A percentile compares a stretch with the other conserved stretches of the same genome.
Evolutionary conservation across 1,284 basidiomycete genomes (phyloP).

Genomic region (Cystobasidium pallidum): DNA sequence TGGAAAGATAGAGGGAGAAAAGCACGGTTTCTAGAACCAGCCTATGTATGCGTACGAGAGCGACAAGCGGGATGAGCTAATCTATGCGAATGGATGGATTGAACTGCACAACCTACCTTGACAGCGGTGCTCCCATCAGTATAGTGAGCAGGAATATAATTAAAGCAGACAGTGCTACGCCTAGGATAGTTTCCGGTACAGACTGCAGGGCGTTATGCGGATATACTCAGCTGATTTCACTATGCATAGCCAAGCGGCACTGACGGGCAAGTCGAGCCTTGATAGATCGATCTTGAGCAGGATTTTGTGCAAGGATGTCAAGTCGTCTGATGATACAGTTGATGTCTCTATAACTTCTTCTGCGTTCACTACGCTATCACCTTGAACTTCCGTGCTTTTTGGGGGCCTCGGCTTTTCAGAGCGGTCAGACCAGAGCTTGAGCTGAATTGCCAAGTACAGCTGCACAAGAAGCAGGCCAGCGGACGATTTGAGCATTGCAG

Average conservation of each 20-base stretch:
- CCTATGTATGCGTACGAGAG: conserved; percentile 38
- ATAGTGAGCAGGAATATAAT: conserved; percentile 63
- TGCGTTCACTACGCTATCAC: not conserved
- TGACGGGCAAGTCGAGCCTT: not conserved
- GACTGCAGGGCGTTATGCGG: conserved; percentile 30
- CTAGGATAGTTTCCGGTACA: conserved; percentile 59
- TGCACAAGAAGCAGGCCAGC: conserved; percentile 46
- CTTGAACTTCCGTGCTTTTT: not conserved
- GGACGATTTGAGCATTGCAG: conserved; percentile 40
- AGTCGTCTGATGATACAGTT: not conserved
- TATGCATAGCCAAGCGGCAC: not conserved
- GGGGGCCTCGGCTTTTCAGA: conserved; percentile 12
- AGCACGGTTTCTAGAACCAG: conserved; percentile 63
- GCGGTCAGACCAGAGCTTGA: conserved; percentile 21
- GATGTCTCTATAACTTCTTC: not conserved
- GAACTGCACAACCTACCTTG: conserved; percentile 60
- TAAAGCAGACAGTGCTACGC: conserved; percentile 64
- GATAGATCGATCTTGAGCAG: not conserved
- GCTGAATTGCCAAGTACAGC: conserved; percentile 49
- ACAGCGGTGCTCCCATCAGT: conserved; percentile 74
- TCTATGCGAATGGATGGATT: too few species aligned
- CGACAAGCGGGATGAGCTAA: too few species aligned
- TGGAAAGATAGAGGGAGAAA: conserved; percentile 69
- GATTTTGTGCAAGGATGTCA: not conserved
- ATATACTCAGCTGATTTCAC: not conserved